Percentiles rank a stretch among this genome's conserved stretches.
These are phyloP conservation scores for Flueggea neowawraea DNA, from an alignment of 441 rosid species.

Conservation along the genomic window DNA sequence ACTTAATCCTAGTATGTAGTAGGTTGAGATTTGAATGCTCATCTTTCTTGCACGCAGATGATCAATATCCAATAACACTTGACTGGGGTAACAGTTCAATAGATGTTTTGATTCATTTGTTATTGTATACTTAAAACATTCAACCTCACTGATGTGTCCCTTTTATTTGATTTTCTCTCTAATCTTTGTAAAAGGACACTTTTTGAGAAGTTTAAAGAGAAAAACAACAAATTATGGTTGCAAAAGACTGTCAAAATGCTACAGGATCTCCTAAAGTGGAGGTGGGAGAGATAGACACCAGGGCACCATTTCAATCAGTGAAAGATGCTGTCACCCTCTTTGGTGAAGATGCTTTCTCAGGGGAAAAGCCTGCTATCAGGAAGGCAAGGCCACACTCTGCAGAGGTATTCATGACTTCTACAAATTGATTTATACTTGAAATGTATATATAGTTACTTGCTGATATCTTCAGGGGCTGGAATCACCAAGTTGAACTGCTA, in stretches of 20 bases:
- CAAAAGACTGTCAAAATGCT: constrained; percentile 51
- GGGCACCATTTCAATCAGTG: constrained; percentile 96
- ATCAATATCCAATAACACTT: no score
- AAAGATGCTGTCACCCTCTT: constrained; percentile 89
- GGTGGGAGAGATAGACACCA: constrained; percentile 97
- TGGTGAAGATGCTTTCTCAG: constrained; percentile 90
- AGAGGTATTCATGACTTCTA: constrained; percentile 48
- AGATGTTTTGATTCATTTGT: not conserved
- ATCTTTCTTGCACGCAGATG: no score
- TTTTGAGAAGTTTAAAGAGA: constrained; percentile 10
- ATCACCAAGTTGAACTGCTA: no score
- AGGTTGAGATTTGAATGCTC: no score
- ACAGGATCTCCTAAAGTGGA: constrained; percentile 60
- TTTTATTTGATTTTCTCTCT: not conserved
- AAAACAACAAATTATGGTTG: constrained; percentile 50
- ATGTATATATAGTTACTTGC: not conserved
- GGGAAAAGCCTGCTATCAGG: constrained; percentile 68
- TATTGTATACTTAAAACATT: not conserved
- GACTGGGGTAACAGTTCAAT: no score
- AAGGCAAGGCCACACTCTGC: constrained; percentile 70
- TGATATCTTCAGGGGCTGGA: not conserved
- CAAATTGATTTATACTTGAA: not conserved
- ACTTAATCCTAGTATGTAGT: no score
- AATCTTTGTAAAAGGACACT: constrained; percentile 18
- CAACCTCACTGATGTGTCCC: not conserved